phyloP scores from a whole-genome alignment of 2,329 filamentous ascomycete species.

The Thermomyces lanuginosus region DNA sequence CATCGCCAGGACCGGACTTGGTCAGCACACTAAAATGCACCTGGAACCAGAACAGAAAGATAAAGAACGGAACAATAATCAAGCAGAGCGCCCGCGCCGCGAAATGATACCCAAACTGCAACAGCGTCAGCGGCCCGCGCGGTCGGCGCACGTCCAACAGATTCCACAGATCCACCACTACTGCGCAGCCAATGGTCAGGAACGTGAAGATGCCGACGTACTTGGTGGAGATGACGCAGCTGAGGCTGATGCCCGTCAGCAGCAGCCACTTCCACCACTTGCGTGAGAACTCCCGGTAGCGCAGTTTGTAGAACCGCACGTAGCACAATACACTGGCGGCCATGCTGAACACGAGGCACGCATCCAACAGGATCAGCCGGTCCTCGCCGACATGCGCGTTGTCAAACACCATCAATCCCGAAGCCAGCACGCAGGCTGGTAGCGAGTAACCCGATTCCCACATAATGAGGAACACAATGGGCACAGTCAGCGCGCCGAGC shows the following conservation, averaged over 20 bases:
- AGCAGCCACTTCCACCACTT: conserved; percentile 99
- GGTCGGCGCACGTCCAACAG: conserved; percentile 76
- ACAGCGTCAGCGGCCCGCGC: conserved; percentile 61
- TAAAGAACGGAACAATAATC: conserved; percentile 82
- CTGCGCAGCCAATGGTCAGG: conserved; percentile 86
- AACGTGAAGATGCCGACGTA: conserved; percentile 96
- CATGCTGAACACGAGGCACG: conserved; percentile 89
- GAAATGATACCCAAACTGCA: conserved; percentile 78
- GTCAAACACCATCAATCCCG: conserved; percentile 79
- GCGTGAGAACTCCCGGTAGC: conserved; percentile 72
- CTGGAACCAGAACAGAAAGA: conserved; percentile 99
- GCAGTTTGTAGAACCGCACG: conserved; percentile 92
- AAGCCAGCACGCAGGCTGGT: conserved; percentile 74
- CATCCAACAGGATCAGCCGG: conserved; percentile 82
- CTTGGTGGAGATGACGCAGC: conserved; percentile 96
- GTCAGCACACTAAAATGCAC: conserved; percentile 87
- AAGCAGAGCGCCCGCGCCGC: conserved; percentile 69
- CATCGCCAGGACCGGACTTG: conserved; percentile 82
- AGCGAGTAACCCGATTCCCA: conserved; percentile 98
- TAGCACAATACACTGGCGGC: conserved; percentile 86
- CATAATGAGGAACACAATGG: conserved; percentile 94
- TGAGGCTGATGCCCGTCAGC: conserved; percentile 81
- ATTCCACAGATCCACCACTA: conserved; percentile 88
- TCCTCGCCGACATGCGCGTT: conserved; percentile 97
- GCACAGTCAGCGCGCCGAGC: conserved; percentile 80